These are phyloP conservation scores for Solanum hybrid DNA, from an alignment of 305 asterid genomes.

Conservation along the genomic window DNA sequence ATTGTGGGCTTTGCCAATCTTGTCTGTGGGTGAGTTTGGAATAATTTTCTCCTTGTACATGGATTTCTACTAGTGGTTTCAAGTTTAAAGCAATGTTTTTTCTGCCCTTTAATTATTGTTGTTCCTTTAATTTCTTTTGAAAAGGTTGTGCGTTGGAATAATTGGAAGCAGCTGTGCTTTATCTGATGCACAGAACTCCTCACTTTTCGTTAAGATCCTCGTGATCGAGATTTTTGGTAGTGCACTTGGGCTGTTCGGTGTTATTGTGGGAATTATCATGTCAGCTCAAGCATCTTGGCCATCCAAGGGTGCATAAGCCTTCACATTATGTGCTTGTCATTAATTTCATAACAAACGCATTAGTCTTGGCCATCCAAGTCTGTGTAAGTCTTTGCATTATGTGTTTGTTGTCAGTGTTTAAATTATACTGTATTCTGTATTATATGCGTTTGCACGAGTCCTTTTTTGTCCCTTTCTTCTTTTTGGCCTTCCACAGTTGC, in stretches of 20 bases:
- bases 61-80: neutral
- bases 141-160: constrained; percentile 87
- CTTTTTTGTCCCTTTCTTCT: neutral
- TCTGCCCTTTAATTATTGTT: neutral
- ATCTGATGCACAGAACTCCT: constrained; percentile 91
- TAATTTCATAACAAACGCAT: neutral
- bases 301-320: constrained; percentile 23
- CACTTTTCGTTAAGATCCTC: constrained; percentile 90
- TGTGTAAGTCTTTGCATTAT: neutral
- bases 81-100: neutral
- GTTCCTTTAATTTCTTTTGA: neutral
- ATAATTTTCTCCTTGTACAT: neutral
- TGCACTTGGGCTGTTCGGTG: constrained; percentile 93
- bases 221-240: constrained; percentile 97
- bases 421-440: constrained; percentile 2
- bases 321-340: neutral
- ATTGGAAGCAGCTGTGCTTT: constrained; percentile 99
- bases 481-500: neutral
- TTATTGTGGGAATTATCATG: constrained; percentile 95
- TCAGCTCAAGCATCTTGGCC: constrained; percentile 99
- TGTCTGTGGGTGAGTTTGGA: constrained; percentile 76
- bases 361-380: neutral
- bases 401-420: neutral
- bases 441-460: neutral
- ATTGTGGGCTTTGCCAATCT: constrained; percentile 97